Conservation (phyloP, 495 filamentous ascomycete species). For the Xylaria telfairii region DNA sequence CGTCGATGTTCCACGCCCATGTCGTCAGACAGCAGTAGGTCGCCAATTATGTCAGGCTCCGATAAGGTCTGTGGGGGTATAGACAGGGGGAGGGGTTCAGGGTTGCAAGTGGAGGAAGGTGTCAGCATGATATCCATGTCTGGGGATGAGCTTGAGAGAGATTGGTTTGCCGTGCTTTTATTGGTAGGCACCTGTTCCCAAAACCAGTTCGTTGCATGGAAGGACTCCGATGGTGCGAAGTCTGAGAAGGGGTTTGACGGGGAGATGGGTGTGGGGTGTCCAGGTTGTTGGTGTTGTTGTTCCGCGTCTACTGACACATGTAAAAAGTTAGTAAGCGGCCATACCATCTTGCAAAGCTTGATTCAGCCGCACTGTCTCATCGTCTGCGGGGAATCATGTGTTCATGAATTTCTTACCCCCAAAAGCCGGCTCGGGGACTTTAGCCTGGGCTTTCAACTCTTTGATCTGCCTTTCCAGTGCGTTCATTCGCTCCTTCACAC, state of each 20-base stretch:
- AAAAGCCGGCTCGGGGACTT: not conserved
- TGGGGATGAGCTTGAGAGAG: not conserved
- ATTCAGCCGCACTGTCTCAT: not conserved
- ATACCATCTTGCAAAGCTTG: not conserved
- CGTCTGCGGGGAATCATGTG: not conserved
- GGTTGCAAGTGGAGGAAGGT: constrained; percentile 3
- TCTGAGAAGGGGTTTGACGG: not conserved
- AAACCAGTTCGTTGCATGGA: not conserved
- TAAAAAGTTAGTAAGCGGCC: not conserved
- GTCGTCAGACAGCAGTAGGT: constrained; percentile 5
- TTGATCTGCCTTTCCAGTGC: constrained; percentile 11
- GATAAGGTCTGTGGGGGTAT: not conserved
- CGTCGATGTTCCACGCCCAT: not conserved
- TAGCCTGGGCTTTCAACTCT: constrained; percentile 7
- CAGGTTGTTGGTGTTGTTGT: not conserved
- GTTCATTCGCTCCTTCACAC: constrained; percentile 16
- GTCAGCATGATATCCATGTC: constrained; percentile 8
- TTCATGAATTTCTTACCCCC: not conserved
- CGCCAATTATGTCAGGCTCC: not conserved
- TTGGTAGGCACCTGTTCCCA: not conserved
- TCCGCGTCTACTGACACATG: not conserved
- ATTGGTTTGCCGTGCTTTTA: not conserved
- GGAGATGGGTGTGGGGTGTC: not conserved
- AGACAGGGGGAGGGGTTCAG: not conserved
- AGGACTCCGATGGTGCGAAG: constrained; percentile 3